Evolutionary conservation across 768 basidiomycete genomes (phyloP).

Genomic region (Fomitopsis serialis): DNA sequence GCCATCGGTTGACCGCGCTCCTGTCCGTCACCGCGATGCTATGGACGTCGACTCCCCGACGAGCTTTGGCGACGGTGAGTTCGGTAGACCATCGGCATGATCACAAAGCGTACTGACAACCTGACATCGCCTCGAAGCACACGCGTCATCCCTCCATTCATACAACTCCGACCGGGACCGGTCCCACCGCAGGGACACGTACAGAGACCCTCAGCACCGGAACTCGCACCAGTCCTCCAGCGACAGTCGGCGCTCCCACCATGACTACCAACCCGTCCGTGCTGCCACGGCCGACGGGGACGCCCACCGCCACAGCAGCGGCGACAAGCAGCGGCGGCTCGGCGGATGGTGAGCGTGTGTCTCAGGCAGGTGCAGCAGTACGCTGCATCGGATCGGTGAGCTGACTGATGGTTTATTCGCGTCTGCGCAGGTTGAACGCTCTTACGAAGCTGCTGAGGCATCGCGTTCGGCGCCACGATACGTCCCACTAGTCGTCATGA

Average conservation of each 20-base stretch:
- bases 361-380: background rate
- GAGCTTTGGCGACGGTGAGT: too few species aligned
- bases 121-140: background rate
- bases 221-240: background rate
- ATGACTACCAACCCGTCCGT: background rate
- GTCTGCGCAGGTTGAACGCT: background rate
- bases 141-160: background rate
- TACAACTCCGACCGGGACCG: background rate
- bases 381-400: background rate
- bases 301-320: background rate
- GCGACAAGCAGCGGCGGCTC: conserved; percentile 1
- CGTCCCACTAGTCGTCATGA: background rate
- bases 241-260: background rate
- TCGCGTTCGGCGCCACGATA: background rate
- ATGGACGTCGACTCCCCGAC: background rate
- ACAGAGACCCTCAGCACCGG: background rate
- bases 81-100: too few species aligned
- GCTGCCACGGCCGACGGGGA: background rate
- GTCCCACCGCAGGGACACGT: background rate
- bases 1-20: background rate
- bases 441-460: background rate
- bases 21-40: background rate
- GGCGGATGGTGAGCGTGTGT: conserved; percentile 5
- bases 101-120: too few species aligned
- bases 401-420: background rate